phyloP scores from a whole-genome alignment of 768 basidiomycete genomes.

The Tephrocybe sp. region DNA sequence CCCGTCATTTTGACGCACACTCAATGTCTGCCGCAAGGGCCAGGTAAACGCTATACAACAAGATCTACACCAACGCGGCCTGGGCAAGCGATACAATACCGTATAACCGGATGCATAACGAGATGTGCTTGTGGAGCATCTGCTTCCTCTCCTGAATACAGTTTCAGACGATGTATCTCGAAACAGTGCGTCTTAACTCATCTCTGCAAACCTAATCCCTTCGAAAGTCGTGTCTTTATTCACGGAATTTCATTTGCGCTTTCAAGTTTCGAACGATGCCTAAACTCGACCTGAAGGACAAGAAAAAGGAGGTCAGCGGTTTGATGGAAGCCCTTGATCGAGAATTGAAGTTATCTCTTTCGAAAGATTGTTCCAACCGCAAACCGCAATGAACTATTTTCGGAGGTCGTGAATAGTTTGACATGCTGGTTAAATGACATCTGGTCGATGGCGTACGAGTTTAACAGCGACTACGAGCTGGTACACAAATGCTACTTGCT shows the following conservation, averaged over 20 bases:
- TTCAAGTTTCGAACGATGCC: slow-evolving; percentile 44
- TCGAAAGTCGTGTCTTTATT: slow-evolving; percentile 34
- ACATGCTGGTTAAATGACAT: slow-evolving; percentile 60
- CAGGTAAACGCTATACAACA: slow-evolving; percentile 3
- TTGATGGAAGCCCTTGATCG: slow-evolving; percentile 51
- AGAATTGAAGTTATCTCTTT: slow-evolving; percentile 50
- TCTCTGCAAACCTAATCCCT: not conserved
- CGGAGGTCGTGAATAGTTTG: slow-evolving; percentile 54
- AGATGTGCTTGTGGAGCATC: slow-evolving; percentile 44
- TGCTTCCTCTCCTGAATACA: slow-evolving; percentile 45
- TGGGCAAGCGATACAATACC: slow-evolving; percentile 42
- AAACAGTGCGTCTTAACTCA: slow-evolving; percentile 25
- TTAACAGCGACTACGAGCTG: slow-evolving; percentile 43
- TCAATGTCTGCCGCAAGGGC: slow-evolving; percentile 8
- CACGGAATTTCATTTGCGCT: slow-evolving; percentile 31
- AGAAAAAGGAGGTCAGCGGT: slow-evolving; percentile 50
- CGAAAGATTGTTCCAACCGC: slow-evolving; percentile 52
- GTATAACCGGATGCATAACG: slow-evolving; percentile 54
- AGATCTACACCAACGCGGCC: slow-evolving; percentile 26
- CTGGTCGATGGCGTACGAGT: slow-evolving; percentile 61
- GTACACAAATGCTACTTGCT: slow-evolving; percentile 56
- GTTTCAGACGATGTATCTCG: slow-evolving; percentile 34
- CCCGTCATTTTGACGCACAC: too few relatives aligned
- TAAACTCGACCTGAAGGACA: slow-evolving; percentile 46
- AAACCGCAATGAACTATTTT: slow-evolving; percentile 53